phyloP scores from a whole-genome alignment of 192 early-diverging fungal species.

The Funneliformis mosseae region DNA sequence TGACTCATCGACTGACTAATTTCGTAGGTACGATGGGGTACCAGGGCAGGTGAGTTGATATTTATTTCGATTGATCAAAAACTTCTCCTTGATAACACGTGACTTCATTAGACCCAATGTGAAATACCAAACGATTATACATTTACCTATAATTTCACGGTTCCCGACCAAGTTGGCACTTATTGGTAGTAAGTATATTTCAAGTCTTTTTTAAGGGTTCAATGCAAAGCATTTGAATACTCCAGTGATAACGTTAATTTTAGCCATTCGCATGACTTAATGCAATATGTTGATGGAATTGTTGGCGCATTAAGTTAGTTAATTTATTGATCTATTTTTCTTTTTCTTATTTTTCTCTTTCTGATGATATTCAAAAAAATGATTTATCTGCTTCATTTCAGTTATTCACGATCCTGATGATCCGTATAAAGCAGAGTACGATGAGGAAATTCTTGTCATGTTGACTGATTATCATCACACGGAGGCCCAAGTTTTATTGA shows the following conservation, averaged over 20 bases:
- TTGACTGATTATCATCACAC: slow-evolving; percentile 56
- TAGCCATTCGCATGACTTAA: slow-evolving; percentile 69
- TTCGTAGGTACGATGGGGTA: slow-evolving; percentile 59
- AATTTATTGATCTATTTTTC: too few relatives aligned
- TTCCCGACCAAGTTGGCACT: slow-evolving; percentile 69
- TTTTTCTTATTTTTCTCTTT: too few relatives aligned
- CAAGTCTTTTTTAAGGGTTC: too few relatives aligned
- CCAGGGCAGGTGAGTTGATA: slow-evolving; percentile 39
- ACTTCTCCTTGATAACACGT: background rate
- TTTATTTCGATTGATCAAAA: too few relatives aligned
- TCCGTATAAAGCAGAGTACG: slow-evolving; percentile 57
- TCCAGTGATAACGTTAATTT: background rate
- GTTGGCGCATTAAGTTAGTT: slow-evolving; percentile 58
- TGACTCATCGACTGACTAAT: too few relatives aligned
- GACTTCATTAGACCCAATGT: slow-evolving; percentile 62
- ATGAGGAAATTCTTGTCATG: slow-evolving; percentile 67
- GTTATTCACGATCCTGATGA: slow-evolving; percentile 63
- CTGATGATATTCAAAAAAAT: too few relatives aligned
- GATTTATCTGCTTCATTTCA: too few relatives aligned
- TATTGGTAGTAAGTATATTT: slow-evolving; percentile 62
- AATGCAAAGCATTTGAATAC: background rate
- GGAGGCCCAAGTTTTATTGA: background rate
- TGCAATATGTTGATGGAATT: slow-evolving; percentile 84
- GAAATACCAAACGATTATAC: slow-evolving; percentile 65
- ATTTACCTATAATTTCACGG: slow-evolving; percentile 71